Evolutionary conservation across 2,329 filamentous ascomycete genomes (phyloP), one percentile per base, ranked within the genome.

Genomic region (Alternaria brassicae): DNA sequence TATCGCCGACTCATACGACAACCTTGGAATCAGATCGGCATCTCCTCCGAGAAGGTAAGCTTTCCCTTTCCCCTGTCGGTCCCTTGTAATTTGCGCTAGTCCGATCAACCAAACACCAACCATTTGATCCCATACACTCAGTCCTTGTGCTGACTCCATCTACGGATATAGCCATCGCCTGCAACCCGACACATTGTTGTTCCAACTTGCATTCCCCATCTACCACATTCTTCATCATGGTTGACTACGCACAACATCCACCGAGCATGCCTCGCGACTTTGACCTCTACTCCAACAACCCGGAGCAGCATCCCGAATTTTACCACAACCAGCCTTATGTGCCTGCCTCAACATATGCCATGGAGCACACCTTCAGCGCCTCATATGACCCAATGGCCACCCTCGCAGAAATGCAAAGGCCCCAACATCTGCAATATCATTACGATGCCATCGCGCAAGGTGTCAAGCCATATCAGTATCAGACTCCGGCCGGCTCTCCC

Each of bases 401-500:
- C 44, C 76, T 80, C 51, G 62, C 71, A 32, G 74, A 74, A 7
- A 53, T 62, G n/a, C 66, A 69, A 40, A 66, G 70, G 45, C 62
- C 68, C 13, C 73, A 81, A 37, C 71, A 79, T 48, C 74, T 76
- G 57, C 68, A 76, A 37, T 79, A 73, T 58, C 67, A 74, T 58
- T 76, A 72, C 42, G 72, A 77, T 41, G 73, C 70, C 53, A 70
- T 77, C 30, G 71, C 73, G 15, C 74, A 77, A 56, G 74, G 70
- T 23, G 71, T 76, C 23, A 80, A 80, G 70, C 66, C 72, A 41
- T 69, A 63, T 54, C 74, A 75, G 30, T 77, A 73, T 52, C 76
- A 73, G 54, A 79, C 72, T 49, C 77, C 78, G 21, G 68, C 73
- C 42, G 77, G 77, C 56, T 83, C 81, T 15, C 81, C 81, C 10